Evolutionary conservation across 2,329 filamentous ascomycete species (phyloP), one percentile per base, ranked within the genome.

Genomic region (Diaporthe citri): DNA sequence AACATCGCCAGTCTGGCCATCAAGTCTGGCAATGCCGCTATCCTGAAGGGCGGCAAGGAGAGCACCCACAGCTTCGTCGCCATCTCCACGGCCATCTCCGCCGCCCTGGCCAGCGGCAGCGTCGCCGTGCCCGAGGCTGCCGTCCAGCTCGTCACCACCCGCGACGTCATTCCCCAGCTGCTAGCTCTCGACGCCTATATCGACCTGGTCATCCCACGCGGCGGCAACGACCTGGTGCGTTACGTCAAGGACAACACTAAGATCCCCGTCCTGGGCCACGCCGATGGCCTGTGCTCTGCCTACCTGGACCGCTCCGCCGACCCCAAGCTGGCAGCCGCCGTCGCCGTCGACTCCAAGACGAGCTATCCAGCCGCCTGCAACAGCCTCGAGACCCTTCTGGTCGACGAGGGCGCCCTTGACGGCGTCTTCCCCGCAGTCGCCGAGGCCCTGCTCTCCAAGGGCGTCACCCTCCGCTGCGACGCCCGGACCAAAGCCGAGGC

Each of bases 351-450:
- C 85, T 94, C 96, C 62, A 99, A 99, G 86, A 95, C 94, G 36
- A 94, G 93, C 83, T 99, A 99, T 82, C 95, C 96, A 1, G 97
- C 97, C 51, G 97, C 96, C 20, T 99, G 97, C 88, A 99, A 99
- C 86, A 92, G 94, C 56, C 86, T 96, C n/a, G 97, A 99, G 85
- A 97, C 95, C 1, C 89, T 99, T 13, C 90, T 99, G 25, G 93
- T 98, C 6, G 93, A 98, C 79, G 89, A 94, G 76, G 85, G 90
- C 22, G 93, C 92, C 0, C 87, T 98, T 4, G 82, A 84, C 46
- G 93, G 90, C 5, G 82, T 94, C 51, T 90, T 98, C 57, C 94
- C 95, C 1, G 80, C 84, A 2, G 91, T 97, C 20, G 96, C 94
- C n/a, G 83, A 90, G 75, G 94, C 93, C 2, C 89, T 99, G 0